Conservation (phyloP, 768 basidiomycete species). For the Naematelia encephala region DNA sequence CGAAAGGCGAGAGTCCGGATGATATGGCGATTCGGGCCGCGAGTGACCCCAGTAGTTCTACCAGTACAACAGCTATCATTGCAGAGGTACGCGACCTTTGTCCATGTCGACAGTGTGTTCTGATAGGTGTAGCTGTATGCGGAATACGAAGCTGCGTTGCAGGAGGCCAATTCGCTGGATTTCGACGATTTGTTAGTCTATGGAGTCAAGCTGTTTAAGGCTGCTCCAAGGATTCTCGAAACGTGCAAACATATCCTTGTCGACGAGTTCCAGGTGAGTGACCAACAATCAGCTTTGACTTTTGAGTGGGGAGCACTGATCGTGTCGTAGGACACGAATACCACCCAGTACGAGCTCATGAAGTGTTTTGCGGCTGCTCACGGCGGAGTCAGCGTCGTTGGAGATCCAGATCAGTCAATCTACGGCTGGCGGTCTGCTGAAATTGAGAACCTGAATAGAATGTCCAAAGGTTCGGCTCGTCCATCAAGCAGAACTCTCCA, state of each 20-base stretch:
- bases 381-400: slow-evolving; percentile 71
- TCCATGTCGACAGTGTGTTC: background rate
- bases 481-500: slow-evolving; percentile 2
- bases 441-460: slow-evolving; percentile 67
- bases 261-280: slow-evolving; percentile 68
- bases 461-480: slow-evolving; percentile 60
- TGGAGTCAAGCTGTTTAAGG: slow-evolving; percentile 64
- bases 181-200: slow-evolving; percentile 80
- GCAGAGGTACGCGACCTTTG: slow-evolving; percentile 35
- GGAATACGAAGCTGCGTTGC: slow-evolving; percentile 64
- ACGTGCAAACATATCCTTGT: slow-evolving; percentile 72
- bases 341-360: slow-evolving; percentile 77
- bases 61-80: slow-evolving; percentile 35
- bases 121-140: slow-evolving; percentile 55
- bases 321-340: slow-evolving; percentile 68
- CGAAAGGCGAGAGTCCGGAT: slow-evolving; percentile 61
- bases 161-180: slow-evolving; percentile 68
- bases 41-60: slow-evolving; percentile 26
- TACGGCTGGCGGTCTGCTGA: slow-evolving; percentile 85
- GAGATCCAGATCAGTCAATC: slow-evolving; percentile 89
- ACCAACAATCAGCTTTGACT: slow-evolving; percentile 41
- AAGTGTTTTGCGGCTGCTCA: slow-evolving; percentile 59
- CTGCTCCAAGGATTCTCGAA: slow-evolving; percentile 55
- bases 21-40: slow-evolving; percentile 52
- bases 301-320: background rate